Base-by-base conservation (phyloP, 208 protist genomes). In the Leptomonas pyrrhocoris region DNA sequence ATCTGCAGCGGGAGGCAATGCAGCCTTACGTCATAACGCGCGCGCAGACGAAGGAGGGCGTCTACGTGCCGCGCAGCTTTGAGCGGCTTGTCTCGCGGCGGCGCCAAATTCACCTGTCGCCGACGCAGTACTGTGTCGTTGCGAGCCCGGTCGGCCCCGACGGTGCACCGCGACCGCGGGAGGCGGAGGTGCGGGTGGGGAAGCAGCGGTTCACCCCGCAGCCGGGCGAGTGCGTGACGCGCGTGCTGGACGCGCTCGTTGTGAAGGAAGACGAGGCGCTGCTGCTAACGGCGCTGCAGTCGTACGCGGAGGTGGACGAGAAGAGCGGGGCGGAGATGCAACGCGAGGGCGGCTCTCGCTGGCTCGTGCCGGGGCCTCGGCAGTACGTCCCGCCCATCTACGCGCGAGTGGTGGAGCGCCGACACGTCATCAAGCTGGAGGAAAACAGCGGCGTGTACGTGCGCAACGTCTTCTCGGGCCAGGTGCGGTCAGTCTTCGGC, bases 381-480 rank as follows among this genome's bases (percentile, higher is more conserved):
- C 80, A 86, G 30, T 98, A 96, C 79, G 77, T 98, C 13, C 98
- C 98, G 42, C 79, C 93, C 34, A 76, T 98, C 28, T 73, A 90
- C 40, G 94, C 98, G n/a, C 71, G 86, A 15, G 94, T 99, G 13
- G 23, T 98, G 43, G 93, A 98, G 72, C 87, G 81, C 31, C 88
- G 97, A 12, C 79, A 68, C 27, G 61, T 93, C 25, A 97, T 99
- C 25, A 71, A 88, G 42, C 80, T 98, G n/a, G 87, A 96, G 59
- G 79, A 92, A 18, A 96, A 98, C 81, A 82, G 98, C 57, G 98
- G 96, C 57, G 98, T 99, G 46, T 99, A 99, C 82, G 93, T 99
- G 56, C 88, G 95, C 36, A 94, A 99, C 76, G 84, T 76, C 30
- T 79, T 79, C 38, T 96, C 95, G 8, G 96, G 96, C 49, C 42